Percentiles rank a stretch among this genome's conserved stretches.
Conservation (phyloP, 306 rosid genomes). For the Prosopis cineraria region DNA sequence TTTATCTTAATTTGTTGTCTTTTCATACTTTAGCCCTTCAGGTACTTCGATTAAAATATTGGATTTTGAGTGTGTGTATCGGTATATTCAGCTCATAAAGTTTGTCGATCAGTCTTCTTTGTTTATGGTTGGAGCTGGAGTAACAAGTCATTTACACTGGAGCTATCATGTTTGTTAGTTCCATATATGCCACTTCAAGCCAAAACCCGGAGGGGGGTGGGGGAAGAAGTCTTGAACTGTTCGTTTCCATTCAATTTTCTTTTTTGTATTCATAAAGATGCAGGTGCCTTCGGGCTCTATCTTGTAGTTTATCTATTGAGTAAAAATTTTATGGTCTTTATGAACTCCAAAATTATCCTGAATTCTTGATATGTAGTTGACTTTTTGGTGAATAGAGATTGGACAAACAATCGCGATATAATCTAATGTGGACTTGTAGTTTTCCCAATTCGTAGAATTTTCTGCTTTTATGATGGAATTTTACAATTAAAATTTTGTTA, state of each 20-base stretch:
- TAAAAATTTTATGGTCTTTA: background rate
- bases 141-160: background rate
- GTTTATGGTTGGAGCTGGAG: slow-evolving; percentile 5
- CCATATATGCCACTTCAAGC: background rate
- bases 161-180: background rate
- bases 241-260: slow-evolving; percentile 7
- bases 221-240: background rate
- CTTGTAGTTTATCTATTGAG: background rate
- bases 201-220: background rate
- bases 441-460: background rate
- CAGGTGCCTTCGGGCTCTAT: background rate
- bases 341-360: too few relatives aligned
- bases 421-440: background rate
- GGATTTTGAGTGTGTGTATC: slow-evolving; percentile 27
- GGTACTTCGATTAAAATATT: slow-evolving; percentile 33
- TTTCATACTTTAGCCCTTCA: slow-evolving; percentile 17
- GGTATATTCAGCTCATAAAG: background rate
- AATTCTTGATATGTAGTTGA: background rate
- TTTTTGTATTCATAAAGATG: background rate
- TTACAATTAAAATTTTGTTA: background rate
- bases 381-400: background rate
- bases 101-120: slow-evolving; percentile 16
- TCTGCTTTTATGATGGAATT: background rate
- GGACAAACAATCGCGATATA: too few relatives aligned
- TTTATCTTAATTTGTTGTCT: too few relatives aligned